Conservation (phyloP, 257 asterid species). For the Fraxinus americana region DNA sequence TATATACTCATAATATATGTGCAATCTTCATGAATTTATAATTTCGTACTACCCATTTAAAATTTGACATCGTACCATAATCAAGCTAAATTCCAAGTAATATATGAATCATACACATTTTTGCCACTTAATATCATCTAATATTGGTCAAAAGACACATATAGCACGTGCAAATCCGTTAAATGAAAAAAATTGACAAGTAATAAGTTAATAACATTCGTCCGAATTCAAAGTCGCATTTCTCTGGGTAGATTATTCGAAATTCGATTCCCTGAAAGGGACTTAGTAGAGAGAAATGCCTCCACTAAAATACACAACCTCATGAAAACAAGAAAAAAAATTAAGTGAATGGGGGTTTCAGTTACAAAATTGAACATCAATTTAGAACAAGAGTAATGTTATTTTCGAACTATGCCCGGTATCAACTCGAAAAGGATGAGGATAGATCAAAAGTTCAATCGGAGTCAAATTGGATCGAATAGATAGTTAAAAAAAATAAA, state of each 20-base stretch:
- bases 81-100: too few relatives aligned
- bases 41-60: not conserved
- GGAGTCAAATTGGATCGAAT: too few relatives aligned
- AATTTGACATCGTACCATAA: too few relatives aligned
- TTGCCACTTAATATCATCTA: not conserved
- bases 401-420: too few relatives aligned
- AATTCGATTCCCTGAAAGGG: slow-evolving; percentile 6
- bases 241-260: slow-evolving; percentile 11
- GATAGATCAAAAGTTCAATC: too few relatives aligned
- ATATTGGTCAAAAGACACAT: too few relatives aligned
- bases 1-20: not conserved
- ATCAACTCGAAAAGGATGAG: too few relatives aligned
- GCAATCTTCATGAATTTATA: not conserved
- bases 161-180: not conserved
- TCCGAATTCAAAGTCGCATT: slow-evolving; percentile 17
- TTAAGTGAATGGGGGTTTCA: not conserved
- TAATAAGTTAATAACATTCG: not conserved
- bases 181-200: not conserved
- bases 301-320: slow-evolving; percentile 85
- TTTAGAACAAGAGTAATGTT: too few relatives aligned
- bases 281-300: slow-evolving; percentile 60
- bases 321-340: slow-evolving; percentile 45
- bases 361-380: not conserved
- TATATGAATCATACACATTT: too few relatives aligned
- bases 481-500: too few relatives aligned